Evolutionary conservation across 805 yeast species (phyloP).

Genomic region (Hanseniaspora jakobsenii): DNA sequence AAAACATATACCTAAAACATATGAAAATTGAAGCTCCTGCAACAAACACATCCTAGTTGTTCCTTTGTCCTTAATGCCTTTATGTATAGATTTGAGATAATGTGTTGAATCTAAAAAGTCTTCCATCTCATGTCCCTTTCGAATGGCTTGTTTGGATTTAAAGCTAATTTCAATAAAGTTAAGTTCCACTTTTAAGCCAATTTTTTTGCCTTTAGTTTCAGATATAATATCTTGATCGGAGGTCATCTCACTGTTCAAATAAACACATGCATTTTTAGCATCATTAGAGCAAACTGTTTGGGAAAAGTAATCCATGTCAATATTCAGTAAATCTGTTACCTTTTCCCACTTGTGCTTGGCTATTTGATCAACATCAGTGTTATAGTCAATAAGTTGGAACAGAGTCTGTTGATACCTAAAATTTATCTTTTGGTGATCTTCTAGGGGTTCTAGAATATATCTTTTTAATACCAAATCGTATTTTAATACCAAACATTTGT

Average conservation of each 20-base stretch:
- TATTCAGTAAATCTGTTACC: not conserved
- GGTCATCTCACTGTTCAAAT: conserved; percentile 26
- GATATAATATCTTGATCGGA: conserved; percentile 22
- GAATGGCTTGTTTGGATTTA: conserved; percentile 25
- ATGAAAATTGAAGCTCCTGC: conserved; percentile 46
- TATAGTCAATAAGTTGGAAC: not conserved
- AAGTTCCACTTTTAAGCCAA: too few relatives aligned
- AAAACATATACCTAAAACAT: conserved; percentile 37
- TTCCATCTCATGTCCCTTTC: conserved; percentile 33
- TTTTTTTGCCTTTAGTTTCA: conserved; percentile 11
- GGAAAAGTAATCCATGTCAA: not conserved
- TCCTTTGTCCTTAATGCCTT: conserved; percentile 20
- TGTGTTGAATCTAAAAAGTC: conserved; percentile 52
- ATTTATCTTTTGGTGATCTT: not conserved
- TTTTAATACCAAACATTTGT: not conserved
- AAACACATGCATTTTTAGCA: conserved; percentile 6
- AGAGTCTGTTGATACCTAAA: not conserved
- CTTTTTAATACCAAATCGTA: not conserved
- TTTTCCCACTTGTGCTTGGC: not conserved
- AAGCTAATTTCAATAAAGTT: conserved; percentile 23
- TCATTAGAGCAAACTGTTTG: not conserved
- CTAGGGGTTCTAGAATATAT: not conserved
- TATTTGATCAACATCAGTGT: not conserved
- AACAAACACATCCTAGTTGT: conserved; percentile 27
- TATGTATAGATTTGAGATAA: conserved; percentile 34